Evolutionary conservation across 1,284 basidiomycete genomes (phyloP).

Genomic region (Austroboletus novae-zelandiae): DNA sequence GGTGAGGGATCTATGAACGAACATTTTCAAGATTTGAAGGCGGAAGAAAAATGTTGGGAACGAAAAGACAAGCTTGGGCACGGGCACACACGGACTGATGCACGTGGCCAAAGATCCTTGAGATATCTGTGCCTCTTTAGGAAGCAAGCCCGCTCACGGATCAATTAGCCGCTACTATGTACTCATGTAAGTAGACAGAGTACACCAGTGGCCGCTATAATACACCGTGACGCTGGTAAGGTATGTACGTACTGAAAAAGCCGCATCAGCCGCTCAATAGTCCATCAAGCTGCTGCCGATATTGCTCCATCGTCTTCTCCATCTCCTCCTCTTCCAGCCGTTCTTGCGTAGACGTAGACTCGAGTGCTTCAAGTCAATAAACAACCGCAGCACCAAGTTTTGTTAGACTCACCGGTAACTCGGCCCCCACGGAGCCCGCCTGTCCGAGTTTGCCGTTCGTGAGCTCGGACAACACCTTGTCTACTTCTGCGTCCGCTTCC

Average conservation of each 20-base stretch:
- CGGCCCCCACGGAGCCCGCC: slow-evolving; percentile 69
- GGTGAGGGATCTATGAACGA: slow-evolving; percentile 55
- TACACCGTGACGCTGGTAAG: slow-evolving; percentile 9
- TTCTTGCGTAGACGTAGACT: slow-evolving; percentile 56
- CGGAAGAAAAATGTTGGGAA: slow-evolving; percentile 5
- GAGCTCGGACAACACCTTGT: slow-evolving; percentile 93
- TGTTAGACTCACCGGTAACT: slow-evolving; percentile 69
- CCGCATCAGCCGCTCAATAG: slow-evolving; percentile 64
- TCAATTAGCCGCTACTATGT: background rate
- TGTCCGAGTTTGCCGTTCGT: slow-evolving; percentile 95
- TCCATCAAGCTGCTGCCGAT: slow-evolving; percentile 83
- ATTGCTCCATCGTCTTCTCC: slow-evolving; percentile 83
- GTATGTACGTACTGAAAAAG: slow-evolving; percentile 15
- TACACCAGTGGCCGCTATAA: slow-evolving; percentile 2
- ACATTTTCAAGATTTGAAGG: slow-evolving; percentile 41
- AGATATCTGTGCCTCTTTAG: slow-evolving; percentile 9
- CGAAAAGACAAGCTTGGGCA: slow-evolving; percentile 6
- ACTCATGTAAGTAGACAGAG: background rate
- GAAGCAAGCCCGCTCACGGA: slow-evolving; percentile 1
- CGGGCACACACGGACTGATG: slow-evolving; percentile 25
- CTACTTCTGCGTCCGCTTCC: slow-evolving; percentile 96
- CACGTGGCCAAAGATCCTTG: slow-evolving; percentile 18
- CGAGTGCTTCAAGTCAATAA: slow-evolving; percentile 10
- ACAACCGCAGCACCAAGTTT: slow-evolving; percentile 1
- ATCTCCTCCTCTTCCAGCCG: slow-evolving; percentile 75